phyloP scores from a whole-genome alignment of 139 green algal species.

The Picochlorum sp. region DNA sequence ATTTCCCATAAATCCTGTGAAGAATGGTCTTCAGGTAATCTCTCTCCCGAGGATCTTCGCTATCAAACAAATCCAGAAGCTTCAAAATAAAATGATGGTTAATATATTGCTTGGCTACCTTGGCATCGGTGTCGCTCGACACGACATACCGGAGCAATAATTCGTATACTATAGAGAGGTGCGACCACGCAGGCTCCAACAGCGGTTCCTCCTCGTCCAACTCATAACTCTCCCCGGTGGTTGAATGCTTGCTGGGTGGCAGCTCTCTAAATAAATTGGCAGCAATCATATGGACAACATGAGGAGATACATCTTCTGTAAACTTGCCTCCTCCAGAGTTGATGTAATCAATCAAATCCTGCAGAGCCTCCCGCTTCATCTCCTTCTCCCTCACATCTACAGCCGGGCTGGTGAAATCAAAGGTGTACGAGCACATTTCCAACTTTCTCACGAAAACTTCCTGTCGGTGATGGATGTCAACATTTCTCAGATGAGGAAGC shows the following conservation, averaged over 20 bases:
- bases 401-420: slow-evolving; percentile 87
- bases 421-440: slow-evolving; percentile 87
- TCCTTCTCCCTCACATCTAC: slow-evolving; percentile 91
- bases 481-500: slow-evolving; percentile 86
- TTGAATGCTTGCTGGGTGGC: slow-evolving; percentile 67
- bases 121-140: slow-evolving; percentile 94
- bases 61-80: slow-evolving; percentile 97
- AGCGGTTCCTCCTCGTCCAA: slow-evolving; percentile 96
- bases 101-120: slow-evolving; percentile 95
- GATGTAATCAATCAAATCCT: slow-evolving; percentile 98
- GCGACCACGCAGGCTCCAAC: slow-evolving; percentile 94
- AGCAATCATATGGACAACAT: slow-evolving; percentile 92
- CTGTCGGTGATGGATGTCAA: slow-evolving; percentile 74
- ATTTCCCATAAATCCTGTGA: slow-evolving; percentile 94
- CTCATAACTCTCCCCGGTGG: slow-evolving; percentile 62
- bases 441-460: slow-evolving; percentile 94
- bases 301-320: slow-evolving; percentile 63
- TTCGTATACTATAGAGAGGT: slow-evolving; percentile 98
- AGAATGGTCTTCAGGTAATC: slow-evolving; percentile 99
- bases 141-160: slow-evolving; percentile 98
- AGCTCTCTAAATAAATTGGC: slow-evolving; percentile 94
- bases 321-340: slow-evolving; percentile 92
- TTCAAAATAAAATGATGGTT: slow-evolving; percentile 91
- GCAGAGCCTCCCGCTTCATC: slow-evolving; percentile 92
- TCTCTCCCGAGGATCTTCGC: slow-evolving; percentile 93